Evolutionary conservation across 192 early-diverging fungal species (phyloP).

Genomic region (Linnemannia elongata): DNA sequence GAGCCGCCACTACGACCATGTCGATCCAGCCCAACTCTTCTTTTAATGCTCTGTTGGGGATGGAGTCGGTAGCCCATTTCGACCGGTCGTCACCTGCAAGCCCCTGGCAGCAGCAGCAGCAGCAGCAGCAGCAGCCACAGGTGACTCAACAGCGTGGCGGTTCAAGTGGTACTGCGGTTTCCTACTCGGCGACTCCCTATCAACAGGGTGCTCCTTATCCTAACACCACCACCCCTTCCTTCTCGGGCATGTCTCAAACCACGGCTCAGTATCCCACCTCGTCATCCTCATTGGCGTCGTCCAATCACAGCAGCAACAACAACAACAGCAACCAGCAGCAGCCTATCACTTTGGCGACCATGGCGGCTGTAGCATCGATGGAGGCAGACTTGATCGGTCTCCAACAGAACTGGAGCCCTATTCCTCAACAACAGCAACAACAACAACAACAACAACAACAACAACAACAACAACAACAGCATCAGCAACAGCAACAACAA

Average conservation of each 20-base stretch:
- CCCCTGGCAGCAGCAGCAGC: neutral
- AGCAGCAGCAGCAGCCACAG: neutral
- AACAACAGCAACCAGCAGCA: neutral
- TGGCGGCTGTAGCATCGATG: neutral
- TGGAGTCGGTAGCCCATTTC: conserved; percentile 3
- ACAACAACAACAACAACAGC: neutral
- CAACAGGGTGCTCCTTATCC: neutral
- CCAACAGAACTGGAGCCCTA: conserved; percentile 16
- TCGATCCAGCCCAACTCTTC: conserved; percentile 1
- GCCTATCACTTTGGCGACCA: conserved; percentile 11
- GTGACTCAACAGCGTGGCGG: neutral
- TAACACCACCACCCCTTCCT: neutral
- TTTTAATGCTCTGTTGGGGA: neutral
- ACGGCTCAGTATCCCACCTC: neutral
- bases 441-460: neutral
- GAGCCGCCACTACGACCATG: neutral
- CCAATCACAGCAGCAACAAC: conserved; percentile 3
- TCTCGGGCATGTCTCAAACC: neutral
- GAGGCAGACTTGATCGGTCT: conserved; percentile 20
- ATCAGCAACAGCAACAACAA: neutral
- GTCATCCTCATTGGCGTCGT: neutral
- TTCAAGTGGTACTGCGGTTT: neutral
- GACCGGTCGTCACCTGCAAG: neutral
- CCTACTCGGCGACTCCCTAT: neutral
- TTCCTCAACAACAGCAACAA: neutral